Percentiles rank a stretch among this genome's conserved stretches.
These are phyloP conservation scores for Paulownia fortunei DNA, from an alignment of 257 asterid species.

Conservation along the genomic window DNA sequence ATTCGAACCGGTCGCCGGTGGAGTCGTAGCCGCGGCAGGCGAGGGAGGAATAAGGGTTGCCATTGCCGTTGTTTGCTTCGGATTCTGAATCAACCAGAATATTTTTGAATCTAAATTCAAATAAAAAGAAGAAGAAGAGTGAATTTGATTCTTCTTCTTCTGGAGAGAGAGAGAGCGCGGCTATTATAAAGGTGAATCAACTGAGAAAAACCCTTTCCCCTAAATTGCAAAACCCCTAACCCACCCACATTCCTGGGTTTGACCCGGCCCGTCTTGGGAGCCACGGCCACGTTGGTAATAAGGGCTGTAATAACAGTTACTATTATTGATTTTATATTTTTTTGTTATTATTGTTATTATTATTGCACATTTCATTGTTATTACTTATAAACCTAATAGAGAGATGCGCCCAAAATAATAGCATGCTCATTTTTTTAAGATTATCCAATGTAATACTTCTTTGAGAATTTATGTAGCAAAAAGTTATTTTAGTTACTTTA, in stretches of 20 bases:
- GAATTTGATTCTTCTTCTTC: slow-evolving; percentile 28
- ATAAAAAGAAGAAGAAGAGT: slow-evolving; percentile 37
- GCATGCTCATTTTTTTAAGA: no score
- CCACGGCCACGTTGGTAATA: neutral
- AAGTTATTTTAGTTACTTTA: no score
- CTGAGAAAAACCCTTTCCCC: slow-evolving; percentile 58
- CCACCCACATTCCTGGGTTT: slow-evolving; percentile 11
- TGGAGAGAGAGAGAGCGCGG: slow-evolving; percentile 17
- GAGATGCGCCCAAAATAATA: no score
- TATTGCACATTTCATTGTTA: no score
- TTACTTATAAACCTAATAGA: no score
- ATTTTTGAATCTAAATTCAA: neutral
- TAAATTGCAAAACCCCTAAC: slow-evolving; percentile 54
- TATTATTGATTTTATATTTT: no score
- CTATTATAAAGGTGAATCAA: neutral
- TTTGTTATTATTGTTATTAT: no score
- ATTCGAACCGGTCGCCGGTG: slow-evolving; percentile 48
- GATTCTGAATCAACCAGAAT: slow-evolving; percentile 11
- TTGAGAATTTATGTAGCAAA: no score
- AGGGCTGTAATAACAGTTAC: neutral
- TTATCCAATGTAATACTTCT: no score
- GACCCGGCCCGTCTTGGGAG: slow-evolving; percentile 39
- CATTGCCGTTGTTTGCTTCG: slow-evolving; percentile 47
- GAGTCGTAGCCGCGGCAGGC: slow-evolving; percentile 44
- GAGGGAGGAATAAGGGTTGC: slow-evolving; percentile 59